A percentile compares a stretch with the other conserved stretches of the same genome.
These are phyloP conservation scores for Medicago arabica DNA, from an alignment of 306 rosid genomes.

Conservation along the genomic window DNA sequence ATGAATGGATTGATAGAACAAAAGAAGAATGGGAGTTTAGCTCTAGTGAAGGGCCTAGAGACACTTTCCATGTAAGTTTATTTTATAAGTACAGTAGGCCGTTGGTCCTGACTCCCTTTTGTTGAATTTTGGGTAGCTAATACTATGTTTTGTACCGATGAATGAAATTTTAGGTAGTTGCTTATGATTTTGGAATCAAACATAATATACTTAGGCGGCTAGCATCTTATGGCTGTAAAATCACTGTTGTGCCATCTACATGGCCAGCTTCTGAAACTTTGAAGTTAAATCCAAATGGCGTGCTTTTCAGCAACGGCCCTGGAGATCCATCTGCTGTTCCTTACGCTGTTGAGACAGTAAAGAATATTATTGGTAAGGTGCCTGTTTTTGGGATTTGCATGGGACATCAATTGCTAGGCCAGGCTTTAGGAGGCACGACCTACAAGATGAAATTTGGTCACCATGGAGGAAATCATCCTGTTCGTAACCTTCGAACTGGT, in stretches of 20 bases:
- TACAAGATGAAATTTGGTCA: constrained; percentile 98
- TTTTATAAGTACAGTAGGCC: background rate
- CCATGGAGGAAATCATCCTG: constrained; percentile 99
- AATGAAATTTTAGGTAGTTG: constrained; percentile 70
- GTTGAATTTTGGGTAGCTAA: constrained; percentile 16
- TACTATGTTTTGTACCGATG: constrained; percentile 19
- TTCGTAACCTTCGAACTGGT: constrained; percentile 72
- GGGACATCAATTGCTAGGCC: constrained; percentile 98
- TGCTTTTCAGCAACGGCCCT: constrained; percentile 95
- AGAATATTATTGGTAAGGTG: constrained; percentile 77
- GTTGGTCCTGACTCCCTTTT: background rate
- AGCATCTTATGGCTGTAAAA: constrained; percentile 87
- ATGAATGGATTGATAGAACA: constrained; percentile 84
- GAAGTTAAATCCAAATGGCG: constrained; percentile 84
- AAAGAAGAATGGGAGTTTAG: constrained; percentile 71
- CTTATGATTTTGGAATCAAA: constrained; percentile 96
- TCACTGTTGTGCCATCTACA: constrained; percentile 88
- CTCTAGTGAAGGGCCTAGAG: constrained; percentile 44
- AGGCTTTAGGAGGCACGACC: constrained; percentile 94
- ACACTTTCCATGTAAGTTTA: constrained; percentile 68
- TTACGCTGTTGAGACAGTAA: constrained; percentile 89
- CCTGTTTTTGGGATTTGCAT: constrained; percentile 98
- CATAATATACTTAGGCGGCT: constrained; percentile 89
- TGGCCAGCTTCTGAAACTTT: constrained; percentile 89
- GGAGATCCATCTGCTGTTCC: constrained; percentile 98